phyloP scores from a whole-genome alignment of 2,329 filamentous ascomycete genomes.

The Colletotrichum tanaceti region DNA sequence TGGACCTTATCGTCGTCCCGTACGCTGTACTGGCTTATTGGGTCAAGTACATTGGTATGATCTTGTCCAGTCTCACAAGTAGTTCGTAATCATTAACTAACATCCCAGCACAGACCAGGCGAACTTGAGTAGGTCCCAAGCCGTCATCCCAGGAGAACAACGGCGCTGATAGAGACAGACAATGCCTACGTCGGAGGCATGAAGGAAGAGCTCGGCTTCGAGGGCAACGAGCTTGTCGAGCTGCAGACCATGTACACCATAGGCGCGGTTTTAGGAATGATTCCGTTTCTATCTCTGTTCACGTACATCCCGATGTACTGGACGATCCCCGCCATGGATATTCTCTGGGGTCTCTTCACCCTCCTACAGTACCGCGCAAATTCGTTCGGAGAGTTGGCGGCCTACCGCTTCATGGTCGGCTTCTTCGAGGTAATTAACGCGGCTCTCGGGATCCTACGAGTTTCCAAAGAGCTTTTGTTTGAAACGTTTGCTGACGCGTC shows the following conservation, averaged over 20 bases:
- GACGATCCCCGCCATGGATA: slow-evolving; percentile 51
- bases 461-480: slow-evolving; percentile 59
- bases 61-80: neutral
- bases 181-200: slow-evolving; percentile 50
- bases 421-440: slow-evolving; percentile 45
- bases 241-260: slow-evolving; percentile 45
- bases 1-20: slow-evolving; percentile 54
- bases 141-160: too few relatives aligned
- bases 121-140: slow-evolving; percentile 45
- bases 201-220: slow-evolving; percentile 44
- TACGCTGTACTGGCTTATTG: slow-evolving; percentile 49
- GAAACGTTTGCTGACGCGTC: slow-evolving; percentile 51
- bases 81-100: neutral
- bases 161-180: slow-evolving; percentile 55
- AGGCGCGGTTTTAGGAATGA: slow-evolving; percentile 45
- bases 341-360: slow-evolving; percentile 68
- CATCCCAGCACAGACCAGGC: slow-evolving; percentile 38
- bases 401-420: slow-evolving; percentile 50
- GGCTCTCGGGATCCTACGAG: neutral
- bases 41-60: slow-evolving; percentile 45
- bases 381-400: slow-evolving; percentile 43
- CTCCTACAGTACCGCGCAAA: slow-evolving; percentile 51
- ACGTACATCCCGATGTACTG: slow-evolving; percentile 47
- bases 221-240: slow-evolving; percentile 46
- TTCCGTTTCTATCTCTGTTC: slow-evolving; percentile 48